phyloP scores from a whole-genome alignment of 352 stramenopile species.

The Globisporangium viniferum region DNA sequence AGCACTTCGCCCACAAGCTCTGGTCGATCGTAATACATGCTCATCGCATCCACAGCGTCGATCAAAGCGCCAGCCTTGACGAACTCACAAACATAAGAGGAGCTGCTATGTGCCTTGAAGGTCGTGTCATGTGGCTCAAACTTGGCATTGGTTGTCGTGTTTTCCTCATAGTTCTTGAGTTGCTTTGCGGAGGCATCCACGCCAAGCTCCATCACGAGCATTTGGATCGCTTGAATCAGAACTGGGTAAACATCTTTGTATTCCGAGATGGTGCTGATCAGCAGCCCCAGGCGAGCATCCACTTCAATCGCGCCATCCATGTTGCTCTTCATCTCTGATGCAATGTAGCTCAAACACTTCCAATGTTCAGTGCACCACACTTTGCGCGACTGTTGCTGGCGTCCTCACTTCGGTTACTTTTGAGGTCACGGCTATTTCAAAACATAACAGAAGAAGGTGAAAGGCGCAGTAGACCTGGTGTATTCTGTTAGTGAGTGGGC shows the following conservation, averaged over 20 bases:
- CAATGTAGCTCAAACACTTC: neutral
- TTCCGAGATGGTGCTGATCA: slow-evolving; percentile 29
- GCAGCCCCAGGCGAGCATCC: slow-evolving; percentile 20
- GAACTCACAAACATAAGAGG: neutral
- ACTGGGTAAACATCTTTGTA: slow-evolving; percentile 34
- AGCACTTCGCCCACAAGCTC: slow-evolving; percentile 3
- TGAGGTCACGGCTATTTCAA: neutral
- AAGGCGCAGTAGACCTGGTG: neutral
- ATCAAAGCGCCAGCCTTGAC: slow-evolving; percentile 6
- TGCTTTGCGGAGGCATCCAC: neutral
- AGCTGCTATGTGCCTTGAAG: neutral
- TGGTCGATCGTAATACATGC: slow-evolving; percentile 2
- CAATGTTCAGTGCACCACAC: too few relatives aligned
- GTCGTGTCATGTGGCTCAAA: neutral
- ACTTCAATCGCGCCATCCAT: slow-evolving; percentile 12
- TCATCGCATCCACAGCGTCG: slow-evolving; percentile 2
- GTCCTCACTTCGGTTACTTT: neutral
- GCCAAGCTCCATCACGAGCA: slow-evolving; percentile 19
- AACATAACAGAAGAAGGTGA: neutral
- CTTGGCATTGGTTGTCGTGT: neutral
- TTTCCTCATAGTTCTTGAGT: neutral
- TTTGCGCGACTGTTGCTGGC: slow-evolving; percentile 1
- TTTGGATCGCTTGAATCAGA: slow-evolving; percentile 23
- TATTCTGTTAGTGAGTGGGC: neutral
- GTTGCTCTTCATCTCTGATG: neutral